phyloP scores from a whole-genome alignment of 495 filamentous ascomycete species.

The Rostrohypoxylon terebratum region DNA sequence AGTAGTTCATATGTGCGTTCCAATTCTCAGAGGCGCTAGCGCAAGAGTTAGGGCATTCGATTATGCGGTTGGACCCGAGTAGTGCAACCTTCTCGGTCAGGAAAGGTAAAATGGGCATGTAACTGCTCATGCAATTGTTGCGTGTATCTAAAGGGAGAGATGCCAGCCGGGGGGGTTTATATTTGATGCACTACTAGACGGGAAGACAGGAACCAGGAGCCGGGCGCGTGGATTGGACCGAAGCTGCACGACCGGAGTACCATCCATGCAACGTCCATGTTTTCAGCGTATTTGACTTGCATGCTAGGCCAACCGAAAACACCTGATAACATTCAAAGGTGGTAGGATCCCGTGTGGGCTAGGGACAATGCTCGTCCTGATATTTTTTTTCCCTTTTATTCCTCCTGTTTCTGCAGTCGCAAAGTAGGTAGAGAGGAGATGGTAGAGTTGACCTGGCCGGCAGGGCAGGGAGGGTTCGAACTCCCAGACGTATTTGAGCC shows the following conservation, averaged over 20 bases:
- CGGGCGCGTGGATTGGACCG: constrained; percentile 22
- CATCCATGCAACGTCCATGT: constrained; percentile 17
- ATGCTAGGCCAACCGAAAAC: not conserved
- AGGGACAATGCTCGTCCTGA: not conserved
- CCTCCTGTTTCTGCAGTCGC: not conserved
- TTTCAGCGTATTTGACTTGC: constrained; percentile 14
- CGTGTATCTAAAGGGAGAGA: too few species aligned
- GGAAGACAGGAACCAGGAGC: constrained; percentile 8
- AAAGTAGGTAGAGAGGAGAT: not conserved
- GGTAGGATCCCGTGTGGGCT: not conserved
- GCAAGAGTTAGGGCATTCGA: not conserved
- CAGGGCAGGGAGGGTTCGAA: not conserved
- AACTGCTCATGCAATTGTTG: not conserved
- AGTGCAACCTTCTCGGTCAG: constrained; percentile 9
- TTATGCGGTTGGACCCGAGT: not conserved
- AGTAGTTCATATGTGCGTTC: not conserved
- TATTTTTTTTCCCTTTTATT: not conserved
- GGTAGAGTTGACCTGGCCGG: not conserved
- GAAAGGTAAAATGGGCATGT: constrained; percentile 2
- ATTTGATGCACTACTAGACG: not conserved
- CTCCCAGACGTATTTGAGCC: not conserved
- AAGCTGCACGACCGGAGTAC: constrained; percentile 14
- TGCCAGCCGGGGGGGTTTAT: not conserved
- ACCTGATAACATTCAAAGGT: not conserved
- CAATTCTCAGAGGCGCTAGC: not conserved